Base-by-base conservation (phyloP, 2,329 filamentous ascomycete genomes). In the Sphaerulina musiva region DNA sequence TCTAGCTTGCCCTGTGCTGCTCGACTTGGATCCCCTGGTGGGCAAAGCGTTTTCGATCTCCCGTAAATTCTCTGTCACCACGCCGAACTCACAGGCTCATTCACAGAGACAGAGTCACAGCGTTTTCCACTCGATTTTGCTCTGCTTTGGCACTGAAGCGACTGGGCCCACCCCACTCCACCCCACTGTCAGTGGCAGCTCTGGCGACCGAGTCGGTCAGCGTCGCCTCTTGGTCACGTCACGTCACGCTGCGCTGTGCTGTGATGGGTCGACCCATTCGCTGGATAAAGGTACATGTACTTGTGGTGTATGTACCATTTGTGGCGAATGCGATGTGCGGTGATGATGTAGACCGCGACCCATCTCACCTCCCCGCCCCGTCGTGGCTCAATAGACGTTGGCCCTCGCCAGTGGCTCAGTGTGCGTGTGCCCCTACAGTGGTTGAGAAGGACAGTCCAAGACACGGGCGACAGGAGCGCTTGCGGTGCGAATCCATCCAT, bases 31-130 rank as follows among this genome's bases (percentile, higher is more conserved):
- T 47, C 45, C 45, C 45, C 17, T 14, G 31, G 31, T 36, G 45
- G 31, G 45, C 45, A 36, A 34, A 47, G 45, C 45, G 45, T 47
- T 38, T 26, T 23, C 12, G 45, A 47, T 47, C 31, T 38, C 31
- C 31, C 45, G 38, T 31, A 17, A 17, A 17, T 17, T 17, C 14
- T 17, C 14, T 17, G 14, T 17, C 14, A 17, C 14, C 14, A 17
- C 14, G 14, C 14, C 14, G 14, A 17, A 17, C 14, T 17, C 14
- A 17, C 14, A 17, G 14, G 14, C 14, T 17, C 14, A 17, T 17
- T 17, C 14, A 17, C 14, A 17, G 14, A 17, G 14, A 17, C 14
- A 17, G 14, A 17, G 14, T 17, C 14, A 17, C 14, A 17, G 14
- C 14, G 14, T 17, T 17, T 17, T 17, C 14, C 14, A 17, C 14